Conservation (phyloP, 495 filamentous ascomycete genomes). For the Penicillium longicatenatum region DNA sequence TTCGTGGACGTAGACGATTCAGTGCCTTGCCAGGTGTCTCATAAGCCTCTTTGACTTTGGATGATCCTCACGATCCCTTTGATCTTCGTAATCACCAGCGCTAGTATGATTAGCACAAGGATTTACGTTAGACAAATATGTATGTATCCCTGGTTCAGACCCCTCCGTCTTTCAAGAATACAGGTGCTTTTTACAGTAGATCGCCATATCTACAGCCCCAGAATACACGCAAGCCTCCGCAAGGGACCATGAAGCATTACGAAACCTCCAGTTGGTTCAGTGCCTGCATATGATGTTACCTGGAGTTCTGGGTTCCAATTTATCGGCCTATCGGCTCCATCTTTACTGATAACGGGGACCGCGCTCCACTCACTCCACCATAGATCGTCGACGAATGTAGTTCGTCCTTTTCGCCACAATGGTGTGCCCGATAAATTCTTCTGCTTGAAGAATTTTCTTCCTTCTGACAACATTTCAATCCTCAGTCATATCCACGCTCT, state of each 20-base stretch:
- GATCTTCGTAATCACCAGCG: not conserved
- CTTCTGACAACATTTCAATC: not conserved
- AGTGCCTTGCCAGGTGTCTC: not conserved
- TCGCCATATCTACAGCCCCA: constrained; percentile 1
- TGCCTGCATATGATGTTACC: not conserved
- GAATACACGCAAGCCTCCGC: constrained; percentile 17
- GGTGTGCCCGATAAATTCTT: constrained; percentile 15
- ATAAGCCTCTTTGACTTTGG: not conserved
- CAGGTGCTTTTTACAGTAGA: not conserved
- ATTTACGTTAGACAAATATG: constrained; percentile 1
- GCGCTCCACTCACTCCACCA: constrained; percentile 15
- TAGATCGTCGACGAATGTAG: constrained; percentile 20
- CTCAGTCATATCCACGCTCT: not conserved
- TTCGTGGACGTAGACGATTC: not conserved
- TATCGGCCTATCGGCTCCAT: constrained; percentile 1
- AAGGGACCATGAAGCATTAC: constrained; percentile 9
- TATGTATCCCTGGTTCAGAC: constrained; percentile 13
- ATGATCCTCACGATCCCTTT: not conserved
- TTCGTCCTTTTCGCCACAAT: constrained; percentile 23
- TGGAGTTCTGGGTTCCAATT: not conserved
- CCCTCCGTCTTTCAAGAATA: not conserved
- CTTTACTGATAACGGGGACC: constrained; percentile 9
- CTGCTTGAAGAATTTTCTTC: not conserved
- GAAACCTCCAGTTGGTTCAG: not conserved
- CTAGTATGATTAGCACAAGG: not conserved